A percentile compares a stretch with the other conserved stretches of the same genome.
phyloP scores from a whole-genome alignment of 352 stramenopile species.

The Globisporangium cederbergense region DNA sequence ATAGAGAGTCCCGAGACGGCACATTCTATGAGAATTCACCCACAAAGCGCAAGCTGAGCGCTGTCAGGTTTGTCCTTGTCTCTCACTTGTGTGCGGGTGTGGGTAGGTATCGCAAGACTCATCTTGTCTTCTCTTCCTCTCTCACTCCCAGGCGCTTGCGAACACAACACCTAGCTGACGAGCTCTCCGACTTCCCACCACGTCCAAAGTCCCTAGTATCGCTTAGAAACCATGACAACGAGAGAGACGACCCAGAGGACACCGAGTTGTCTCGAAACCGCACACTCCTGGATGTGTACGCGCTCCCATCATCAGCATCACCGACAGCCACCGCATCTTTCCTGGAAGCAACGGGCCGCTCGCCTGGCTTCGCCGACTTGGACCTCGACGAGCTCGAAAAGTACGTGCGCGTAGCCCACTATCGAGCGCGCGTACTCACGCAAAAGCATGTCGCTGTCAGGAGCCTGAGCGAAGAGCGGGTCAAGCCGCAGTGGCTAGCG shows the following conservation, averaged over 20 bases:
- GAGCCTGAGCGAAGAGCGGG: constrained; percentile 18
- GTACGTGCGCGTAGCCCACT: constrained; percentile 59
- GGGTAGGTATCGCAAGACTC: background rate
- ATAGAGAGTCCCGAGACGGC: background rate
- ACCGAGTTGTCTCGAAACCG: background rate
- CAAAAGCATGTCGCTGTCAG: constrained; percentile 26
- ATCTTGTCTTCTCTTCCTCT: background rate
- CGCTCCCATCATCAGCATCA: constrained; percentile 22
- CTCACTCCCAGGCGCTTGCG: constrained; percentile 20
- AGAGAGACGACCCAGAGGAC: background rate
- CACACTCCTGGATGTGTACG: constrained; percentile 47
- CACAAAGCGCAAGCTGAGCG: constrained; percentile 25
- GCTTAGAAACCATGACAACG: background rate
- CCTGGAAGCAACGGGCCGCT: constrained; percentile 17
- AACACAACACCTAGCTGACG: constrained; percentile 16
- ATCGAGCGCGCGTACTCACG: constrained; percentile 46
- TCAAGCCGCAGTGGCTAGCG: constrained; percentile 45
- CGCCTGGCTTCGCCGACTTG: constrained; percentile 36
- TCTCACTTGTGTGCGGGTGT: background rate
- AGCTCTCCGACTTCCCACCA: constrained; percentile 3
- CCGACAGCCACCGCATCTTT: constrained; percentile 21
- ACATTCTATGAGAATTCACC: constrained; percentile 18
- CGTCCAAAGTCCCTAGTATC: background rate
- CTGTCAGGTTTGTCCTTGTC: constrained; percentile 22
- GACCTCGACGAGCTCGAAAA: constrained; percentile 41